Evolutionary conservation across 2,329 filamentous ascomycete species (phyloP), one percentile per base, ranked within the genome.

Genomic region (Fusarium annulatum): DNA sequence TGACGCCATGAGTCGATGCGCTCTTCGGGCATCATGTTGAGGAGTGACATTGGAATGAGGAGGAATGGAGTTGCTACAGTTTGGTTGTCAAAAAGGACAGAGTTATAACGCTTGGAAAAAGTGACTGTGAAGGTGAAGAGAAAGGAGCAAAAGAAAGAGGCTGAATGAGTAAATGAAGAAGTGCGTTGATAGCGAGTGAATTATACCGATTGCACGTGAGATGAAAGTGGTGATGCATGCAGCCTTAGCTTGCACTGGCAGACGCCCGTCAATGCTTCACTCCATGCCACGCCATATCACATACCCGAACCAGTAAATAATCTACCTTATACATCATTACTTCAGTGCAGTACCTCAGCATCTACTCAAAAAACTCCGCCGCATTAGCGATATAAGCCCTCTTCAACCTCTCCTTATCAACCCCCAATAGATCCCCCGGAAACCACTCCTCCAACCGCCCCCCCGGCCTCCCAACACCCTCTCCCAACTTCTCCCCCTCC

Each of bases 391-490:
- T 53, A 42, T 82, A 77, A 4, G 83, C 81, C 67, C 79, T 81
- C 65, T 73, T 77, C 62, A 86, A 61, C 53, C 85, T 80, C 43
- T 66, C 75, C 60, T 71, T 60, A 18, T 81, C 80, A 30, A 83
- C 67, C 18, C 49, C 67, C 38, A 81, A 34, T 30, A 85, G 57
- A 46, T 85, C 82, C 9, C 38, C 28, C 0, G 85, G 84, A 46
- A 86, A 84, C 85, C 85, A 86, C 23, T 82, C 79, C 3, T 55
- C 69, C 64, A 86, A 62, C 39, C 58, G 77, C 0, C 84, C 85
- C 0, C 73, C 79, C 0, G 84, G 84, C 8, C 83, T 77, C 4
- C 85, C 85, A 6, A 78, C 72, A 2, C 67, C 76, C 12, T 69
- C 69, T 2, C 72, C 69, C 34, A 83, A 42, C 6, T 79, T 69